Percentiles rank a stretch among this genome's conserved stretches.
Conservation (phyloP, 306 rosid genomes). For the Vigna reflexopilosa region DNA sequence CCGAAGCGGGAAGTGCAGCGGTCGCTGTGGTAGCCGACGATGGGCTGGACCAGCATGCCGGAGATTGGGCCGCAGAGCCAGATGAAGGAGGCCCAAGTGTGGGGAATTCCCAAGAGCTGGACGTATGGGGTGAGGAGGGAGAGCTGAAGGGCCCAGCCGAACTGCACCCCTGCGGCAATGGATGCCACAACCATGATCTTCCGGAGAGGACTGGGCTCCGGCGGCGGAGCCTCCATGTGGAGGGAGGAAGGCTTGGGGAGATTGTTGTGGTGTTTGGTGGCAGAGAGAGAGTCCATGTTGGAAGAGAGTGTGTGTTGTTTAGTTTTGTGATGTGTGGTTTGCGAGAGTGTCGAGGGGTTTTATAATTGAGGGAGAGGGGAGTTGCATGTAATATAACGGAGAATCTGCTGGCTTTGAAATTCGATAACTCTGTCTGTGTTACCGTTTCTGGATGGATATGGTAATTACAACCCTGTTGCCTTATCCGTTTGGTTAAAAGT, state of each 20-base stretch:
- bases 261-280: conserved; percentile 33
- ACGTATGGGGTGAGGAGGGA: conserved; percentile 83
- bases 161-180: conserved; percentile 87
- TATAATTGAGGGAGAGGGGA: conserved; percentile 26
- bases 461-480: neutral
- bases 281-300: conserved; percentile 45
- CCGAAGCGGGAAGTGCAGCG: conserved; percentile 85
- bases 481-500: neutral
- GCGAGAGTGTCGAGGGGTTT: conserved; percentile 12
- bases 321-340: conserved; percentile 6
- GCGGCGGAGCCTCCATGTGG: conserved; percentile 30
- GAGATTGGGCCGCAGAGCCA: conserved; percentile 97
- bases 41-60: conserved; percentile 83
- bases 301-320: neutral
- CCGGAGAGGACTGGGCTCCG: conserved; percentile 45
- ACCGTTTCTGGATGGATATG: neutral
- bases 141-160: conserved; percentile 92
- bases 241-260: conserved; percentile 45
- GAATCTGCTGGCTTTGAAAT: neutral
- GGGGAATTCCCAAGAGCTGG: conserved; percentile 77
- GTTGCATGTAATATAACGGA: conserved; percentile 40
- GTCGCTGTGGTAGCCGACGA: conserved; percentile 86
- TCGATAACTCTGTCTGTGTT: neutral
- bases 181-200: conserved; percentile 70
- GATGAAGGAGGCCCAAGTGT: conserved; percentile 72